These are phyloP conservation scores for Gilbertella persicaria DNA, from an alignment of 371 early-diverging fungal genomes.

Conservation along the genomic window DNA sequence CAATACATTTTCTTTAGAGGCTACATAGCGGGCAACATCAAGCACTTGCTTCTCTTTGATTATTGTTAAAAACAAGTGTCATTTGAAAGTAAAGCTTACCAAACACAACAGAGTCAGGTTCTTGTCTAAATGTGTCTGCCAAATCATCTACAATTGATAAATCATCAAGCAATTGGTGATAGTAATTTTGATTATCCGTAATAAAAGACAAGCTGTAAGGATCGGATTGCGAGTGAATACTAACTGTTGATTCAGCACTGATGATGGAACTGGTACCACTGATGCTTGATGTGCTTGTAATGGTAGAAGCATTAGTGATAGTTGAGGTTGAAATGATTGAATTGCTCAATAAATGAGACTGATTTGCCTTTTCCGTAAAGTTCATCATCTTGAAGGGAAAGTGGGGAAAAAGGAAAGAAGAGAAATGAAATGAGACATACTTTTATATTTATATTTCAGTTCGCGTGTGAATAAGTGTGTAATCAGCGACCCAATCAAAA, in stretches of 20 bases:
- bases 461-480: too few species aligned
- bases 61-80: background rate
- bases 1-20: conserved; percentile 14
- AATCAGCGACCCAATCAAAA: too few species aligned
- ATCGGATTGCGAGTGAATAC: background rate
- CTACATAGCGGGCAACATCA: conserved; percentile 16
- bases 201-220: conserved; percentile 14
- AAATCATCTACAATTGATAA: conserved; percentile 19
- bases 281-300: background rate
- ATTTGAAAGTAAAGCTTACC: conserved; percentile 14
- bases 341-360: background rate
- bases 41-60: conserved; percentile 15
- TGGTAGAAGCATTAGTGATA: background rate
- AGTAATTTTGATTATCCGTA: conserved; percentile 6
- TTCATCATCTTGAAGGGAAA: too few species aligned
- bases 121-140: conserved; percentile 8
- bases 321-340: too few species aligned
- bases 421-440: too few species aligned
- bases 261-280: conserved; percentile 2
- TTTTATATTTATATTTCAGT: too few species aligned
- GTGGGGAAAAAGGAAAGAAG: too few species aligned
- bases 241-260: background rate
- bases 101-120: background rate
- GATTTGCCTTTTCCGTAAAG: conserved; percentile 3
- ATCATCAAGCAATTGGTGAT: conserved; percentile 16